Conservation (phyloP, 805 yeast species). For the Candida takata region DNA sequence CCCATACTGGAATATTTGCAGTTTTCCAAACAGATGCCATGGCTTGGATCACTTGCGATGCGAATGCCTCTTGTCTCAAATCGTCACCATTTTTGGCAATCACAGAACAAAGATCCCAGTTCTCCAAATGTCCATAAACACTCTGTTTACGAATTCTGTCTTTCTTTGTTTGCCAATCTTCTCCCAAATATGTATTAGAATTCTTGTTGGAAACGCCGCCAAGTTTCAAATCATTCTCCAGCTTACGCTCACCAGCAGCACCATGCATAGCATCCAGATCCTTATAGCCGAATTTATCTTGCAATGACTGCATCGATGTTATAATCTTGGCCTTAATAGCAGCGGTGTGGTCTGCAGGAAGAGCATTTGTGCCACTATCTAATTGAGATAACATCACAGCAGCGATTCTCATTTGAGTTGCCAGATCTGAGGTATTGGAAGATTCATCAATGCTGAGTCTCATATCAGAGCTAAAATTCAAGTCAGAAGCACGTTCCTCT, state of each 20-base stretch:
- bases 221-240: constrained; percentile 86
- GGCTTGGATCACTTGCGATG: constrained; percentile 86
- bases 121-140: constrained; percentile 74
- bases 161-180: constrained; percentile 85
- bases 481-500: constrained; percentile 30
- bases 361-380: constrained; percentile 51
- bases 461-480: constrained; percentile 30
- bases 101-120: constrained; percentile 94
- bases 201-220: constrained; percentile 51
- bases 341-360: constrained; percentile 53
- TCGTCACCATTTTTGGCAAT: constrained; percentile 97
- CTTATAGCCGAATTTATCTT: constrained; percentile 52
- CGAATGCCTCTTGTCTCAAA: constrained; percentile 94
- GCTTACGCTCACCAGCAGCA: constrained; percentile 82
- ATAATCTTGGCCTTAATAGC: constrained; percentile 63
- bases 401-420: constrained; percentile 93
- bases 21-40: constrained; percentile 80
- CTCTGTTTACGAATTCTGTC: constrained; percentile 74
- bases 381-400: constrained; percentile 90
- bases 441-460: constrained; percentile 14
- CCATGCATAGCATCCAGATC: constrained; percentile 49
- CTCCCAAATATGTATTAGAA: constrained; percentile 61
- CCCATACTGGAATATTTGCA: constrained; percentile 74
- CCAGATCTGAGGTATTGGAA: constrained; percentile 36
- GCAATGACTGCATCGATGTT: constrained; percentile 70